A percentile compares a stretch with the other conserved stretches of the same genome.
Conservation (phyloP, 2,329 filamentous ascomycete species). For the Neobulgaria alba region DNA sequence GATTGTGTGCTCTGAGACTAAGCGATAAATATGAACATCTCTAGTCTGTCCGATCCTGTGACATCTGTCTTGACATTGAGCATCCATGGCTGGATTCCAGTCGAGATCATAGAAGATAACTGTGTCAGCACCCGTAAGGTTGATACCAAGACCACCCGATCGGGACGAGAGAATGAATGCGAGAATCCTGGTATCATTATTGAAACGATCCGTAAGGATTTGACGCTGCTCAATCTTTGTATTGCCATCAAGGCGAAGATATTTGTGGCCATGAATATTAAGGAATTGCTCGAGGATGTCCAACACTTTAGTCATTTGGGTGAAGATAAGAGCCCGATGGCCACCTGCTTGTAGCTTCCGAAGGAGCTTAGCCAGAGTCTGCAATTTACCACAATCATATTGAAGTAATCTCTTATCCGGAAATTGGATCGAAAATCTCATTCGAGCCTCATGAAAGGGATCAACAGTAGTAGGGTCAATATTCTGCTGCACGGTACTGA, state of each 20-base stretch:
- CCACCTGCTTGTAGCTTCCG: conserved; percentile 81
- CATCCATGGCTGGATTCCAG: conserved; percentile 99
- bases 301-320: conserved; percentile 97
- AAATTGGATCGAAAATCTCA: conserved; percentile 90
- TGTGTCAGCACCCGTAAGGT: conserved; percentile 90
- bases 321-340: conserved; percentile 94
- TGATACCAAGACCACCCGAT: conserved; percentile 91
- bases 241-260: conserved; percentile 89
- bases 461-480: conserved; percentile 57
- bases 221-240: conserved; percentile 95
- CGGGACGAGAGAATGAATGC: conserved; percentile 94
- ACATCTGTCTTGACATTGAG: conserved; percentile 94
- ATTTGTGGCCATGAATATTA: conserved; percentile 95
- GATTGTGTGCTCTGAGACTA: conserved; percentile 89
- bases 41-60: conserved; percentile 96
- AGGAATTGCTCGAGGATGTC: conserved; percentile 97
- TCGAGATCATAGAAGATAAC: conserved; percentile 99
- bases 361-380: conserved; percentile 77
- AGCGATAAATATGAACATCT: conserved; percentile 94
- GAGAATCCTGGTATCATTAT: conserved; percentile 83
- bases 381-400: conserved; percentile 95
- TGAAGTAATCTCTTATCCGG: conserved; percentile 93
- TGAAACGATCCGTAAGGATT: conserved; percentile 93
- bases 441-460: conserved; percentile 88
- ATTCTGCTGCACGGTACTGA: conserved; percentile 47